These are phyloP conservation scores for Gonapodya sp. DNA, from an alignment of 192 early-diverging fungal species.

Conservation along the genomic window DNA sequence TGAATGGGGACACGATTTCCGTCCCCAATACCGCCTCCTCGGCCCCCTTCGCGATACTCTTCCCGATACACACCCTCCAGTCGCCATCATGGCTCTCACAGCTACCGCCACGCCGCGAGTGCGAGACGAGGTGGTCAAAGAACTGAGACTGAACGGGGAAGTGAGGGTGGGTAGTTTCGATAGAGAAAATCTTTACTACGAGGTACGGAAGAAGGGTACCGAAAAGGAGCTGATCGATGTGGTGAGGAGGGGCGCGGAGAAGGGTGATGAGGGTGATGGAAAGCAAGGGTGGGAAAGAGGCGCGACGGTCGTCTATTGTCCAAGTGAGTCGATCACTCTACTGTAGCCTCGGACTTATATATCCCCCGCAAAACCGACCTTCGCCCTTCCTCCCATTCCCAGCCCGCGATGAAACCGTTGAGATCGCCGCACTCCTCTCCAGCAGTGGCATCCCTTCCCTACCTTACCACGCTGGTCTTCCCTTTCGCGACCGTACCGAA, in stretches of 20 bases:
- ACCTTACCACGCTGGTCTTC: slow-evolving; percentile 10
- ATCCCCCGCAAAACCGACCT: neutral
- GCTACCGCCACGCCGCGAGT: slow-evolving; percentile 10
- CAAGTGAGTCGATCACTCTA: neutral
- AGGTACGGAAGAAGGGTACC: neutral
- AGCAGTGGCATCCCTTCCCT: neutral
- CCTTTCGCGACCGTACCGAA: neutral
- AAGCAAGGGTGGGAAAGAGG: neutral
- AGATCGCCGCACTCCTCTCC: slow-evolving; percentile 3
- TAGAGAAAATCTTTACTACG: neutral
- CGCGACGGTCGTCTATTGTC: neutral
- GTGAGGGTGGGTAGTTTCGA: neutral
- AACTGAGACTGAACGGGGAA: neutral
- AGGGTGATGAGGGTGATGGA: neutral
- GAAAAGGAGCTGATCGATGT: neutral
- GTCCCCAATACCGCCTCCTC: slow-evolving; percentile 13
- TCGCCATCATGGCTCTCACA: slow-evolving; percentile 12
- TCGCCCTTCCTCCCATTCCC: neutral
- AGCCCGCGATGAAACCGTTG: neutral
- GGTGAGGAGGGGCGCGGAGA: neutral
- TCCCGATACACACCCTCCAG: slow-evolving; percentile 16
- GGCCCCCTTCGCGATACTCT: slow-evolving; percentile 27
- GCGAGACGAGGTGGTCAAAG: neutral
- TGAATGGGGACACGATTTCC: slow-evolving; percentile 14
- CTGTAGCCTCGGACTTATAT: neutral